These are phyloP conservation scores for Candida parachauliodes DNA, from an alignment of 805 yeast genomes.

Conservation along the genomic window DNA sequence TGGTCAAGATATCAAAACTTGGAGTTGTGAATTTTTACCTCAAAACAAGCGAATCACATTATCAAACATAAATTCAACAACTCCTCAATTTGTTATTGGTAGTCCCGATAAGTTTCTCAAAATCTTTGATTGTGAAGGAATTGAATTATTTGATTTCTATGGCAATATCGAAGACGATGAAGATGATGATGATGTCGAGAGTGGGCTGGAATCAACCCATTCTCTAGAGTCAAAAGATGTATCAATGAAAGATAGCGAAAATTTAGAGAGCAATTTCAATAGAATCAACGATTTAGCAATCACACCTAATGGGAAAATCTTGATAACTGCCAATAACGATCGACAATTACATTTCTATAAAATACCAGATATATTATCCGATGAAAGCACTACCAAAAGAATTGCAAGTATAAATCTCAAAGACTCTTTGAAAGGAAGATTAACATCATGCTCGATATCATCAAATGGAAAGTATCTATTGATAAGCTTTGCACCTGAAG, in stretches of 20 bases:
- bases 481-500: slow-evolving; percentile 69
- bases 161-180: slow-evolving; percentile 22
- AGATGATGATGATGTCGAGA: slow-evolving; percentile 10
- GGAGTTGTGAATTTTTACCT: slow-evolving; percentile 69
- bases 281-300: slow-evolving; percentile 69
- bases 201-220: slow-evolving; percentile 11
- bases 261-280: slow-evolving; percentile 26
- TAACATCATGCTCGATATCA: slow-evolving; percentile 65
- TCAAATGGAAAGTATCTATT: slow-evolving; percentile 50
- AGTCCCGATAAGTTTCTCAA: slow-evolving; percentile 65
- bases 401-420: slow-evolving; percentile 44
- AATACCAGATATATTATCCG: slow-evolving; percentile 34
- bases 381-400: slow-evolving; percentile 30
- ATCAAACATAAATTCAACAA: slow-evolving; percentile 12
- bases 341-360: slow-evolving; percentile 60
- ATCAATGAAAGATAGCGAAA: slow-evolving; percentile 10
- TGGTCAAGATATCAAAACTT: slow-evolving; percentile 37
- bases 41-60: slow-evolving; percentile 20
- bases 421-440: slow-evolving; percentile 40
- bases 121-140: slow-evolving; percentile 36
- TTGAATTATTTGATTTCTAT: slow-evolving; percentile 41
- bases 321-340: slow-evolving; percentile 65
- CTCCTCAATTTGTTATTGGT: slow-evolving; percentile 60
- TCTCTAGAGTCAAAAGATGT: slow-evolving; percentile 6
- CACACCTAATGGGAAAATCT: slow-evolving; percentile 56